Conservation (phyloP, 805 yeast species). For the Candida nemodendra region DNA sequence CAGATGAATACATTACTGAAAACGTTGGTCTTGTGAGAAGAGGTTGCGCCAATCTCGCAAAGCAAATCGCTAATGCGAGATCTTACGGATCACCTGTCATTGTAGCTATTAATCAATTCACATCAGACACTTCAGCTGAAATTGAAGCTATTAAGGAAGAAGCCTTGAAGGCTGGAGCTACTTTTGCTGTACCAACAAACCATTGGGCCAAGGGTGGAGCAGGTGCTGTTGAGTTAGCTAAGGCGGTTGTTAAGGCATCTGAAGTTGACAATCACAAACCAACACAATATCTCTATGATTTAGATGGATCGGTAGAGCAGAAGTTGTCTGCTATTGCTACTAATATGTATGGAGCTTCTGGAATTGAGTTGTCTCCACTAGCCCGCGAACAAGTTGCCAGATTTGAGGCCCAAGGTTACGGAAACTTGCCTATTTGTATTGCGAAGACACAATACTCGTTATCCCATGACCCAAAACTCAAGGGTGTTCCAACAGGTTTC, state of each 20-base stretch:
- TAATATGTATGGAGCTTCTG: constrained; percentile 76
- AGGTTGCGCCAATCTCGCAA: constrained; percentile 74
- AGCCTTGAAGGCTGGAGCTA: constrained; percentile 75
- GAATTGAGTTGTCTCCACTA: constrained; percentile 63
- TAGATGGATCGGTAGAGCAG: constrained; percentile 59
- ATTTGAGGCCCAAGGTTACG: constrained; percentile 74
- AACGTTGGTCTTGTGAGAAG: constrained; percentile 63
- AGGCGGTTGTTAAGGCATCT: constrained; percentile 65
- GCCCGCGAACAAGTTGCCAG: constrained; percentile 68
- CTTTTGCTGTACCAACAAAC: constrained; percentile 74
- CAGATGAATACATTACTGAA: constrained; percentile 69
- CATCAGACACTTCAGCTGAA: constrained; percentile 68
- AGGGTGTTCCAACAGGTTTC: constrained; percentile 82
- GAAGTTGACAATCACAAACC: constrained; percentile 28
- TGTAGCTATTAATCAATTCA: constrained; percentile 79
- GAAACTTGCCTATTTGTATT: constrained; percentile 75
- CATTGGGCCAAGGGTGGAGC: constrained; percentile 88
- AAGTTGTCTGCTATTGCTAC: constrained; percentile 66
- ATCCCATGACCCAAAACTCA: constrained; percentile 77
- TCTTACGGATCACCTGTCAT: constrained; percentile 75
- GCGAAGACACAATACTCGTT: constrained; percentile 85
- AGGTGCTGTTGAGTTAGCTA: constrained; percentile 74
- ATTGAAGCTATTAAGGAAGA: constrained; percentile 65
- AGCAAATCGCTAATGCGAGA: constrained; percentile 72
- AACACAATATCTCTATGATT: constrained; percentile 55